Percentiles rank a stretch among this genome's conserved stretches.
Evolutionary conservation across 352 stramenopile genomes (phyloP).

Genomic region (Globisporangium sylvaticum): DNA sequence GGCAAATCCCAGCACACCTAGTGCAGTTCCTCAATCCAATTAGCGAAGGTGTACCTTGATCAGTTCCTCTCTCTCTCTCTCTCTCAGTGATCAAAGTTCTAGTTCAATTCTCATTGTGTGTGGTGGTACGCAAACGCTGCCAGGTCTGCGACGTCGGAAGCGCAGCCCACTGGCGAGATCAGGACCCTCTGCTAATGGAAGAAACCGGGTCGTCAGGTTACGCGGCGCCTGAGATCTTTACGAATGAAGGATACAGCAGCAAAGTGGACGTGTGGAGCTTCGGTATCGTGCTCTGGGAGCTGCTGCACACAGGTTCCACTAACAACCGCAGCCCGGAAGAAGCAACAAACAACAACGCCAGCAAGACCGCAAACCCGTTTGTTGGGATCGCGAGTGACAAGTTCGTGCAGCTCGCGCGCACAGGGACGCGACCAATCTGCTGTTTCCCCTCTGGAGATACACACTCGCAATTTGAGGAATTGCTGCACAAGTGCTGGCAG

Average conservation of each 20-base stretch:
- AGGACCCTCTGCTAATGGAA: constrained; percentile 20
- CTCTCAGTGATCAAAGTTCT: too few relatives aligned
- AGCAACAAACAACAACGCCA: not conserved
- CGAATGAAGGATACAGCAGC: constrained; percentile 26
- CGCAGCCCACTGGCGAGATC: constrained; percentile 12
- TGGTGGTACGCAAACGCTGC: not conserved
- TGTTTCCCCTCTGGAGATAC: constrained; percentile 1
- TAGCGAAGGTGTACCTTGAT: constrained; percentile 16
- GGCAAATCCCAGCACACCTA: constrained; percentile 11
- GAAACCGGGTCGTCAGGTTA: constrained; percentile 41
- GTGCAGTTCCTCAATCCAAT: constrained; percentile 18
- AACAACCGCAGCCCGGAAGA: not conserved
- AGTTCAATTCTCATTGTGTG: not conserved
- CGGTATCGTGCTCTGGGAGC: constrained; percentile 41
- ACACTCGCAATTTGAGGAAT: constrained; percentile 10
- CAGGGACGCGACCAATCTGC: constrained; percentile 19
- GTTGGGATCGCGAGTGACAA: constrained; percentile 24
- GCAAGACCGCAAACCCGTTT: constrained; percentile 26
- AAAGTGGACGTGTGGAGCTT: constrained; percentile 54
- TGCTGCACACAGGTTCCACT: constrained; percentile 1
- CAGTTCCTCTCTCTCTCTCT: too few relatives aligned
- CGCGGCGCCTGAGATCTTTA: constrained; percentile 44
- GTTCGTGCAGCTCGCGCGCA: constrained; percentile 23
- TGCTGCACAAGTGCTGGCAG: constrained; percentile 29
- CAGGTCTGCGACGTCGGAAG: constrained; percentile 40